These are phyloP conservation scores for Chionographis japonica DNA, from an alignment of 106 monocot species.

Conservation along the genomic window DNA sequence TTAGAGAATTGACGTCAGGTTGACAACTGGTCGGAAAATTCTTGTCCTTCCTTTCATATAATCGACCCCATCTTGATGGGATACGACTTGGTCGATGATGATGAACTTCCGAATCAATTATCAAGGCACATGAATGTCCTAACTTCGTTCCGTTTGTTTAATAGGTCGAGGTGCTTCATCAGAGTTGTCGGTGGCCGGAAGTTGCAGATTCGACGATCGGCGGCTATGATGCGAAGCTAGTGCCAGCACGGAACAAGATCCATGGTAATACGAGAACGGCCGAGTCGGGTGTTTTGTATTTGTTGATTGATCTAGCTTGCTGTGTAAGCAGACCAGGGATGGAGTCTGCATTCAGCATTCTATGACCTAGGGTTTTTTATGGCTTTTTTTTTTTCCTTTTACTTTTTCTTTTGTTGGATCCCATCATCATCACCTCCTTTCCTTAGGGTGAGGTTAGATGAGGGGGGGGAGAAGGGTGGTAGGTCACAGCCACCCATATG, in stretches of 20 bases:
- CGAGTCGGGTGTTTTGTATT: background rate
- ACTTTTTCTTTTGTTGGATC: slow-evolving; percentile 12
- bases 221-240: background rate
- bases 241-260: background rate
- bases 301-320: slow-evolving; percentile 19
- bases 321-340: slow-evolving; percentile 40
- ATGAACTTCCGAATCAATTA: too few species aligned
- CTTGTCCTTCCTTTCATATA: too few species aligned
- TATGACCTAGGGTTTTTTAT: slow-evolving; percentile 42
- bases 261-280: background rate
- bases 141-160: too few species aligned
- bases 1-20: too few species aligned
- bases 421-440: slow-evolving; percentile 10
- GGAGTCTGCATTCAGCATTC: slow-evolving; percentile 43
- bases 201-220: too few species aligned
- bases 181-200: too few species aligned
- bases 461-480: slow-evolving; percentile 16
- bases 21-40: too few species aligned
- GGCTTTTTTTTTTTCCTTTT: slow-evolving; percentile 21
- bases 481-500: slow-evolving; percentile 29
- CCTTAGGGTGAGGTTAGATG: slow-evolving; percentile 9
- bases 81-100: too few species aligned
- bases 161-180: too few species aligned
- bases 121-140: too few species aligned
- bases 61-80: too few species aligned